Percentiles rank a stretch among this genome's conserved stretches.
Evolutionary conservation across 768 basidiomycete genomes (phyloP).

Genomic region (Trametopsis cervina): DNA sequence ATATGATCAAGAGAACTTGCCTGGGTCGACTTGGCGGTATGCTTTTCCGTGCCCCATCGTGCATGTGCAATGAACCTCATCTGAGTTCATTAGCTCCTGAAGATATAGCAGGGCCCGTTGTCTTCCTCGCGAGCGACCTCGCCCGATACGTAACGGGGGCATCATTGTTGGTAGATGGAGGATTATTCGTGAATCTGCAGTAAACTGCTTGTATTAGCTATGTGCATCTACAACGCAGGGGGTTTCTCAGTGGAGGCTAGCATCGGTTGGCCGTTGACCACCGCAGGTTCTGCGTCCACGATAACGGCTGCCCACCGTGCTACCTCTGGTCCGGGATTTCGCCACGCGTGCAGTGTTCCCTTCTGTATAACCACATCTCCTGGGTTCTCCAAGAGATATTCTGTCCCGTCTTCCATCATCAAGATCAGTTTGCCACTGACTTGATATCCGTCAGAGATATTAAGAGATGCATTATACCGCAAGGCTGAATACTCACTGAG

Average conservation of each 20-base stretch:
- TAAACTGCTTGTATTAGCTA: too few species aligned
- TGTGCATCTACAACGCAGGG: too few species aligned
- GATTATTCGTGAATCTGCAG: slow-evolving; percentile 69
- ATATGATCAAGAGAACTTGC: slow-evolving; percentile 58
- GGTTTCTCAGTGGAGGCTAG: slow-evolving; percentile 19
- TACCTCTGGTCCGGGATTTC: slow-evolving; percentile 45
- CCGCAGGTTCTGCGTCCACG: slow-evolving; percentile 47
- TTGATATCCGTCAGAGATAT: slow-evolving; percentile 17
- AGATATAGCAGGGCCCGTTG: slow-evolving; percentile 67
- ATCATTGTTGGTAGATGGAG: slow-evolving; percentile 63
- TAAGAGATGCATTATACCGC: not conserved
- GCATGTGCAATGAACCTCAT: not conserved
- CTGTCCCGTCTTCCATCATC: slow-evolving; percentile 50
- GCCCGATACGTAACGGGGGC: slow-evolving; percentile 66
- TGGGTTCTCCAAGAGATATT: slow-evolving; percentile 44
- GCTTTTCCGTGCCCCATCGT: slow-evolving; percentile 8
- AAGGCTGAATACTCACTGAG: slow-evolving; percentile 31
- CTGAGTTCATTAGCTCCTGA: slow-evolving; percentile 39
- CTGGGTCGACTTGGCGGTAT: slow-evolving; percentile 60
- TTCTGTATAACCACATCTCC: slow-evolving; percentile 52
- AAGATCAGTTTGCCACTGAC: slow-evolving; percentile 49
- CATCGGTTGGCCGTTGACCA: slow-evolving; percentile 33
- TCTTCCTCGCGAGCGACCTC: slow-evolving; percentile 68
- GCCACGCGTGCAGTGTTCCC: slow-evolving; percentile 58
- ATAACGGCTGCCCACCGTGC: slow-evolving; percentile 46